A percentile compares a stretch with the other conserved stretches of the same genome.
Conservation (phyloP, 23 red algal species). For the Gracilariopsis chorda region DNA sequence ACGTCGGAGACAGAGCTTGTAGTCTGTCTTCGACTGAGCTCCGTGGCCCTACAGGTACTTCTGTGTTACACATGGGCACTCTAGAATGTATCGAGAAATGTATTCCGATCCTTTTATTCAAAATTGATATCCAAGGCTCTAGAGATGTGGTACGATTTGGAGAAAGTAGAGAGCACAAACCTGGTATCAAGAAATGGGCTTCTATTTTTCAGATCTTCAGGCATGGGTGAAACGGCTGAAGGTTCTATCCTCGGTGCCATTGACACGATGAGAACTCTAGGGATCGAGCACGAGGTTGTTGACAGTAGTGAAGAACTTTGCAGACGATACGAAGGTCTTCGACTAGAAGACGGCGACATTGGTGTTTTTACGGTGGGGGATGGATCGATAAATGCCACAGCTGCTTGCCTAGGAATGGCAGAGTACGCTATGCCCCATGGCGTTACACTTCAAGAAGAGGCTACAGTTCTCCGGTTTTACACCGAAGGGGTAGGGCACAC, state of each 20-base stretch:
- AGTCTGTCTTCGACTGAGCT: too few relatives aligned
- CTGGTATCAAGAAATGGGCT: not conserved
- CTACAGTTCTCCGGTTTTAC: not conserved
- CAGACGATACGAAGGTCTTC: not conserved
- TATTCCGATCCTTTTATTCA: not conserved
- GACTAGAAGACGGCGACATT: not conserved
- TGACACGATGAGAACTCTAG: not conserved
- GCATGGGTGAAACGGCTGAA: not conserved
- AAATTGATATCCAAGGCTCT: not conserved
- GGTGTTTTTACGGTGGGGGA: not conserved
- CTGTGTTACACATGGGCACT: too few relatives aligned
- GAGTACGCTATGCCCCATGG: not conserved
- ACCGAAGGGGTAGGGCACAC: not conserved
- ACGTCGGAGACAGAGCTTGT: too few relatives aligned
- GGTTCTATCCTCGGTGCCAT: not conserved
- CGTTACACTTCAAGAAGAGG: not conserved
- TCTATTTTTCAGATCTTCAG: conserved; percentile 5
- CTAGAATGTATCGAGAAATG: not conserved
- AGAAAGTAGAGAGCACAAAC: not conserved
- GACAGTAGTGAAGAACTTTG: not conserved
- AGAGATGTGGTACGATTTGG: not conserved
- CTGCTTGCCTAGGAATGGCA: not conserved
- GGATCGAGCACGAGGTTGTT: not conserved
- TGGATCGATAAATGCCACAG: not conserved
- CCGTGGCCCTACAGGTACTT: too few relatives aligned